A percentile compares a stretch with the other conserved stretches of the same genome.
These are phyloP conservation scores for Botryotinia narcissicola DNA, from an alignment of 2,329 filamentous ascomycete genomes.

Conservation along the genomic window DNA sequence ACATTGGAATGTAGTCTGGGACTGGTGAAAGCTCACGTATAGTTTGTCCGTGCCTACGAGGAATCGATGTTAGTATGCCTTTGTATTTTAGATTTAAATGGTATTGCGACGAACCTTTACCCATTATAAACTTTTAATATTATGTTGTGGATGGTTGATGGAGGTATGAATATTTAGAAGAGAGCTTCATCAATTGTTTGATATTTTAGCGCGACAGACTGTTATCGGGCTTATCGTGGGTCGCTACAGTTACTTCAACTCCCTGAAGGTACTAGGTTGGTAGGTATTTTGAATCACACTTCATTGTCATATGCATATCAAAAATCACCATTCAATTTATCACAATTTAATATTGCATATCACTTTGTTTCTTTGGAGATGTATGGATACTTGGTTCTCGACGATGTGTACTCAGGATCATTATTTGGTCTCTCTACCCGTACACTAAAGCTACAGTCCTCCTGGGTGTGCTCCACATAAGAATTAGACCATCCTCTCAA, in stretches of 20 bases:
- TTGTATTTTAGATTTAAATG: background rate
- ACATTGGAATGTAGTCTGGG: constrained; percentile 4
- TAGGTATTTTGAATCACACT: background rate
- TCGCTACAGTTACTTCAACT: background rate
- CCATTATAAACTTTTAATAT: constrained; percentile 28
- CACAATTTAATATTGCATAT: background rate
- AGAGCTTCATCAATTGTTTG: constrained; percentile 7
- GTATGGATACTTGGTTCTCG: background rate
- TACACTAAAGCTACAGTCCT: background rate
- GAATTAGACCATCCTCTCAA: background rate
- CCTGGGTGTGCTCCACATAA: background rate
- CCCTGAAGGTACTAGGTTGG: background rate
- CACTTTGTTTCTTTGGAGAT: background rate
- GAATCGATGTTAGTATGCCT: constrained; percentile 7
- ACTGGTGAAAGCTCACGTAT: constrained; percentile 29
- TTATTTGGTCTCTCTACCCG: background rate
- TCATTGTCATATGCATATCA: background rate
- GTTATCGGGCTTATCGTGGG: constrained; percentile 11
- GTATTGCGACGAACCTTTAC: constrained; percentile 32
- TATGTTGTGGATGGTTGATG: background rate
- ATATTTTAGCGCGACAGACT: constrained; percentile 6
- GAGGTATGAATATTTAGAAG: background rate
- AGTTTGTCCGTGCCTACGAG: constrained; percentile 54
- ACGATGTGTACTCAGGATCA: background rate
- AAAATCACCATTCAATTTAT: background rate